Conservation (phyloP, 208 protist genomes). For the Crithidia thermophila region DNA sequence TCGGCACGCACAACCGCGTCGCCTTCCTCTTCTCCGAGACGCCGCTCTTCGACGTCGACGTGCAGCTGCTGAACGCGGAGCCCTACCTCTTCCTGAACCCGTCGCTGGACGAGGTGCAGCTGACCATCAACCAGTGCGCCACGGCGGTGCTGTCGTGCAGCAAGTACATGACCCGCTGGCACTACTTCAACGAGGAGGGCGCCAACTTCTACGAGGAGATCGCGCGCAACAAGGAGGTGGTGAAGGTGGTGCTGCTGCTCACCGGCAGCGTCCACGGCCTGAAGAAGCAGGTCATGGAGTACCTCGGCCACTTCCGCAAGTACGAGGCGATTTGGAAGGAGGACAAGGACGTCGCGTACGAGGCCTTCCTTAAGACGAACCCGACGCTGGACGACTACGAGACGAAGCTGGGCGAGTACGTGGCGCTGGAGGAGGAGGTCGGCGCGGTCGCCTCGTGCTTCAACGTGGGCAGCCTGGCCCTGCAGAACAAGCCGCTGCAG, state of each 20-base stretch:
- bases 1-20: slow-evolving; percentile 91
- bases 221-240: slow-evolving; percentile 94
- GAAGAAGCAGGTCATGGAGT: slow-evolving; percentile 94
- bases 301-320: slow-evolving; percentile 89
- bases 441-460: slow-evolving; percentile 75
- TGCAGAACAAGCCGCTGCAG: slow-evolving; percentile 96
- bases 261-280: slow-evolving; percentile 92
- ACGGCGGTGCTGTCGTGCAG: slow-evolving; percentile 92
- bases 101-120: slow-evolving; percentile 95
- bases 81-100: slow-evolving; percentile 94
- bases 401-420: slow-evolving; percentile 88
- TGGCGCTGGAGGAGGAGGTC: slow-evolving; percentile 93
- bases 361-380: slow-evolving; percentile 79
- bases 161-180: slow-evolving; percentile 91
- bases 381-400: slow-evolving; percentile 95
- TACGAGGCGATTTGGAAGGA: slow-evolving; percentile 96
- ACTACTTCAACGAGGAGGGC: slow-evolving; percentile 54
- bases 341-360: slow-evolving; percentile 94
- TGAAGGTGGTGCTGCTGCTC: slow-evolving; percentile 95
- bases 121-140: slow-evolving; percentile 94
- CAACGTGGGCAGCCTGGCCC: slow-evolving; percentile 92
- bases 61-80: slow-evolving; percentile 93
- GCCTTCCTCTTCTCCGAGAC: slow-evolving; percentile 93
- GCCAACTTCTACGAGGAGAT: slow-evolving; percentile 94
- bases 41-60: slow-evolving; percentile 96